phyloP scores from a whole-genome alignment of 2,329 filamentous ascomycete genomes.

The Zalaria sp. region DNA sequence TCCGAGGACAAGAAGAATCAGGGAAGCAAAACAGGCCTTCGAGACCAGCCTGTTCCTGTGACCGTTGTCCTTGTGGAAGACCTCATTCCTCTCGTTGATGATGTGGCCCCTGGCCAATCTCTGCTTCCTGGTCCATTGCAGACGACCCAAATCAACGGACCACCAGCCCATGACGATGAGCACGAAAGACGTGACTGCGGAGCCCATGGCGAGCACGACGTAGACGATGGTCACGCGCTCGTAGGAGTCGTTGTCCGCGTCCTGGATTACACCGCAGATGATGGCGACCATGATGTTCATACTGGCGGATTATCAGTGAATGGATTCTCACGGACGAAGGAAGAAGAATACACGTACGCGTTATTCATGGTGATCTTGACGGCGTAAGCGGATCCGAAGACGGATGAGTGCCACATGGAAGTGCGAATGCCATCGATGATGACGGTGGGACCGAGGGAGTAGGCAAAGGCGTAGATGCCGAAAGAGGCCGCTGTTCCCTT shows the following conservation, averaged over 20 bases:
- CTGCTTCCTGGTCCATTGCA: conserved; percentile 46
- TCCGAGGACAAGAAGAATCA: conserved; percentile 36
- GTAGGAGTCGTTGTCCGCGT: conserved; percentile 42
- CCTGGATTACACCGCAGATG: conserved; percentile 44
- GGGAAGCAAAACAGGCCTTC: conserved; percentile 26
- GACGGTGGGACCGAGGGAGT: conserved; percentile 40
- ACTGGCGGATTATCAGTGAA: conserved; percentile 13
- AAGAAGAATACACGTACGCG: conserved; percentile 17
- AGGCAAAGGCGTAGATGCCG: conserved; percentile 44
- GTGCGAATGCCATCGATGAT: conserved; percentile 50
- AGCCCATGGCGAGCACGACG: conserved; percentile 36
- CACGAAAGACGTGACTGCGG: conserved; percentile 29
- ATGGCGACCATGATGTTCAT: conserved; percentile 49
- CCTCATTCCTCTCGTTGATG: conserved; percentile 28
- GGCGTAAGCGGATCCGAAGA: conserved; percentile 46
- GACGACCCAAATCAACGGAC: conserved; percentile 29
- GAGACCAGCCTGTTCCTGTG: conserved; percentile 25
- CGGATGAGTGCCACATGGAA: conserved; percentile 43
- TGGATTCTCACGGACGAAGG: neutral
- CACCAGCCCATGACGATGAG: conserved; percentile 26
- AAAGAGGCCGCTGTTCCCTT: conserved; percentile 44
- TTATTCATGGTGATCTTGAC: conserved; percentile 51
- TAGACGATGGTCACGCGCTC: conserved; percentile 42
- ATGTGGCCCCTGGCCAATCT: conserved; percentile 31
- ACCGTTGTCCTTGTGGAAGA: conserved; percentile 23